Base-by-base conservation (phyloP, 768 basidiomycete genomes). In the Cubamyces sp. region DNA sequence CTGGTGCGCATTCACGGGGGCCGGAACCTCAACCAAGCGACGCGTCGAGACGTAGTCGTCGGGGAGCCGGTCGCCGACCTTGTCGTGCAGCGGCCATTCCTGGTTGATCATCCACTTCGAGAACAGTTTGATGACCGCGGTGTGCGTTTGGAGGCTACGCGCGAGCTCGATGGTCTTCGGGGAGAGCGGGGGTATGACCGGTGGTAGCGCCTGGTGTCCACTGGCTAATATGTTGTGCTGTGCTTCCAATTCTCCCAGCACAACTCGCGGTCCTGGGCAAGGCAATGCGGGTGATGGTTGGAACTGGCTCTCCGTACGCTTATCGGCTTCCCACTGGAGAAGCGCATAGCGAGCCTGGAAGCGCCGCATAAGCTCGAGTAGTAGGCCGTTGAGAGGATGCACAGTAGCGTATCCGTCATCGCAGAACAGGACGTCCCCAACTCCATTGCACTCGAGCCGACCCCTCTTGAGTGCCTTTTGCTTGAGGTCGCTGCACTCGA, bases 381-480 rank as follows among this genome's bases (percentile, higher is more conserved):
- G 39, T 12, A 54, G 52, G 14, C 23, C 52, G 40, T 54, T 54
- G 39, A 54, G 52, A 3, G 52, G 52, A n/a, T 54, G 52, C 52
- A 37, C 23, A 3, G 40, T 40, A 21, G 23, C 52, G 40, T 8
- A 16, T 21, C 23, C 41, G 40, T 54, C 52, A 40, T 42, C 39
- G 52, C 40, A 54, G 40, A 54, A 54, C 11, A 26, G 21, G 40
- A 54, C 28, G 21, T 25, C 52, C 5, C 40, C 12, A 25, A 25
- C 15, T 18, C 34, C 34, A 34, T 9, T 11, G 40, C n/a, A 26
- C 19, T 18, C 15, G 9, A 54, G 40, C 19, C 23, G 41, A 14
- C 23, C 52, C 40, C 28, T 25, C 21, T 21, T 21, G 52, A 54
- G 8, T 3, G 15, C 19, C 12, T 41, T 19, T 21, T 14, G 14